Conservation (phyloP, 192 early-diverging fungal species). For the Dispira simplex region DNA sequence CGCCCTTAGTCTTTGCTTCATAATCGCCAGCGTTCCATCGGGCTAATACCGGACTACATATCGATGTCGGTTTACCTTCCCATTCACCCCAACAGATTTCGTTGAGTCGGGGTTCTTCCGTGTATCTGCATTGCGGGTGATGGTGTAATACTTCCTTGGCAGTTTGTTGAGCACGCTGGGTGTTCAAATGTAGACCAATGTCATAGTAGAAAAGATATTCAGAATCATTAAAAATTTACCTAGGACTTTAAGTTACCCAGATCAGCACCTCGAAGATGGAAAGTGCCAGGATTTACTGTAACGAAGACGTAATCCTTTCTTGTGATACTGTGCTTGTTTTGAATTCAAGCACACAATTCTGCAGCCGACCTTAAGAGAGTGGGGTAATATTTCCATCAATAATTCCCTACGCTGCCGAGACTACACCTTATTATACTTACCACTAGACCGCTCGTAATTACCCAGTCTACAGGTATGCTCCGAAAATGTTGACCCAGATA, state of each 20-base stretch:
- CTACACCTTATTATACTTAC: constrained; percentile 1
- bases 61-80: not conserved
- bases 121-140: not conserved
- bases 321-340: no score
- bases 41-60: not conserved
- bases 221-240: not conserved
- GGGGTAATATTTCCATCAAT: not conserved
- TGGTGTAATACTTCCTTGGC: not conserved
- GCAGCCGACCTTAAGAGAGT: not conserved
- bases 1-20: not conserved
- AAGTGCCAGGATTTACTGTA: no score
- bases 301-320: no score
- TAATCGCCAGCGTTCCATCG: not conserved
- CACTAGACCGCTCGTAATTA: constrained; percentile 12
- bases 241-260: not conserved
- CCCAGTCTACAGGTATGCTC: constrained; percentile 18
- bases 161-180: not conserved
- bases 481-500: constrained; percentile 20
- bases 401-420: not conserved
- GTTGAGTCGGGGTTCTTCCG: not conserved
- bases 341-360: no score
- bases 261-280: no score
- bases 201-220: not conserved
- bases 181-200: not conserved
- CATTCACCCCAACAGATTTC: not conserved